A percentile compares a stretch with the other conserved stretches of the same genome.
These are phyloP conservation scores for Nigrospora sphaerica DNA, from an alignment of 2,329 filamentous ascomycete species.

Conservation along the genomic window DNA sequence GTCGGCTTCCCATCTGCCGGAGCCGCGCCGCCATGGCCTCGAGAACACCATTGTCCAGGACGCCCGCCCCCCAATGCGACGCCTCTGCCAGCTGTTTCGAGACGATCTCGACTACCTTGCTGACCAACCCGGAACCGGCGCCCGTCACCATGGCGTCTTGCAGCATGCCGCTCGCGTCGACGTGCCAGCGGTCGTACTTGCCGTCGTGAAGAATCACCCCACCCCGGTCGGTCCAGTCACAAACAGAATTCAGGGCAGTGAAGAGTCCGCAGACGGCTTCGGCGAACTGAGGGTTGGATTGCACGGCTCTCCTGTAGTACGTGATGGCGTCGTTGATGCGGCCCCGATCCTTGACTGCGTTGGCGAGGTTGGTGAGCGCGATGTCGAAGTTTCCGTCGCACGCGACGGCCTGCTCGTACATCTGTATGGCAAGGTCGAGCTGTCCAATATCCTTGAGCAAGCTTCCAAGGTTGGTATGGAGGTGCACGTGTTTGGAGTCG, in stretches of 20 bases:
- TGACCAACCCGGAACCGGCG: slow-evolving; percentile 71
- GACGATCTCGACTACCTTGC: slow-evolving; percentile 86
- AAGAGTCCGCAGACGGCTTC: slow-evolving; percentile 94
- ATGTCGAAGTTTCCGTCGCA: slow-evolving; percentile 97
- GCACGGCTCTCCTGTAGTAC: slow-evolving; percentile 86
- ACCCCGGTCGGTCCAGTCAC: slow-evolving; percentile 85
- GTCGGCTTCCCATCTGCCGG: too few species aligned
- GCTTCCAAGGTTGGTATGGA: slow-evolving; percentile 95
- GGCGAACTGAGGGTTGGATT: slow-evolving; percentile 89
- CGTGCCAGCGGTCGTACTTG: slow-evolving; percentile 84
- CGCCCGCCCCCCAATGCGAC: slow-evolving; percentile 74
- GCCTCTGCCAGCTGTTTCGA: slow-evolving; percentile 81
- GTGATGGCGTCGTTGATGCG: slow-evolving; percentile 84
- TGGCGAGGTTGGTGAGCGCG: slow-evolving; percentile 89
- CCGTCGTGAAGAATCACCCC: slow-evolving; percentile 71
- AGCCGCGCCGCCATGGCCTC: slow-evolving; percentile 42
- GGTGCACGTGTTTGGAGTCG: slow-evolving; percentile 83
- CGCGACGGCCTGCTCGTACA: slow-evolving; percentile 92
- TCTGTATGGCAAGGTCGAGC: slow-evolving; percentile 81
- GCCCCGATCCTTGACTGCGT: slow-evolving; percentile 95
- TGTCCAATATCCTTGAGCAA: slow-evolving; percentile 95
- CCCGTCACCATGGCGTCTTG: slow-evolving; percentile 60
- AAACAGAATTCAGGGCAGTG: slow-evolving; percentile 93
- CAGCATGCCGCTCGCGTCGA: slow-evolving; percentile 77
- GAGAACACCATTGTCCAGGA: slow-evolving; percentile 51